Conservation (phyloP, 1,284 basidiomycete species). For the Stereum hirsutum region DNA sequence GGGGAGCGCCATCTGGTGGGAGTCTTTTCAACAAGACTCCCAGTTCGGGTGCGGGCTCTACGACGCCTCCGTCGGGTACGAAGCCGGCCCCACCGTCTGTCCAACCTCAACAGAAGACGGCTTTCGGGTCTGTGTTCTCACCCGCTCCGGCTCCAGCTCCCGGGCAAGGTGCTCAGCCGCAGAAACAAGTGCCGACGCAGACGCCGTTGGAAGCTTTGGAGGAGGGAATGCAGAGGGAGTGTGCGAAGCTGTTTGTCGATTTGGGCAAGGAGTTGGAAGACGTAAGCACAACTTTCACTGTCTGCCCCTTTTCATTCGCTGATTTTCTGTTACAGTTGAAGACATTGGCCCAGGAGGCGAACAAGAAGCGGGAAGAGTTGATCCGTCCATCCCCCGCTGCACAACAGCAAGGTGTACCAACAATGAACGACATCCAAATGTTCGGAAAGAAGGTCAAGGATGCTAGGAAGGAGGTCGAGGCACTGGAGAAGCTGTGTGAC, state of each 20-base stretch:
- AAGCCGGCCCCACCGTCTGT: background rate
- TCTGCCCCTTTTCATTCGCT: background rate
- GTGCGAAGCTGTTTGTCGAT: constrained; percentile 29
- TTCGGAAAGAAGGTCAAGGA: constrained; percentile 40
- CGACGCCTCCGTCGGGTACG: background rate
- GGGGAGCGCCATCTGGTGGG: no score
- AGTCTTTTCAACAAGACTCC: no score
- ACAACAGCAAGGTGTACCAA: background rate
- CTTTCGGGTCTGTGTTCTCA: no score
- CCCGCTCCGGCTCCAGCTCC: constrained; percentile 2
- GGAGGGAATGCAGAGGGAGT: constrained; percentile 58
- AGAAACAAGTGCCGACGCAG: constrained; percentile 10
- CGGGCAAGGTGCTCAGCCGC: constrained; percentile 13
- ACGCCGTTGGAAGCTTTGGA: constrained; percentile 18
- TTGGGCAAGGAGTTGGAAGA: constrained; percentile 42
- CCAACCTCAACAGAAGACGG: background rate
- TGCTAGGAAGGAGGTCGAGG: constrained; percentile 41
- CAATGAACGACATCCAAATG: constrained; percentile 14
- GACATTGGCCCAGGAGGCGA: constrained; percentile 17
- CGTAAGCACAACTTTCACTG: constrained; percentile 28
- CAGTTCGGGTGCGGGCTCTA: no score
- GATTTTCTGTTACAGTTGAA: constrained; percentile 28
- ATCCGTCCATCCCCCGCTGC: background rate
- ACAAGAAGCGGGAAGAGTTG: constrained; percentile 1
- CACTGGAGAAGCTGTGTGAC: constrained; percentile 34